phyloP scores from a whole-genome alignment of 768 basidiomycete species.

The Lentinula detonsa region DNA sequence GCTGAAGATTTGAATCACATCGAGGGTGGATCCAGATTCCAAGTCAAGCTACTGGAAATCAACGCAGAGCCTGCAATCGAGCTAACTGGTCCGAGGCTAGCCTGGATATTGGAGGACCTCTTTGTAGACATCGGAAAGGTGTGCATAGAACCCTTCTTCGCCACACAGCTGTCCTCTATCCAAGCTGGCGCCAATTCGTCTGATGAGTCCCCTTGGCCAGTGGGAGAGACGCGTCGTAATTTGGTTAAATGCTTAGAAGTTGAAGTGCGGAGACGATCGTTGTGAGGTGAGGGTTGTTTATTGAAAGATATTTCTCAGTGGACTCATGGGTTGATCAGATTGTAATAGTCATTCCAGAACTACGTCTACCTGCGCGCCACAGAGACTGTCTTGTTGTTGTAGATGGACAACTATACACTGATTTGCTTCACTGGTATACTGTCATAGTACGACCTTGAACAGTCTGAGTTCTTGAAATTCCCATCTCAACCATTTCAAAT shows the following conservation, averaged over 20 bases:
- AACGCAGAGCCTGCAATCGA: conserved; percentile 97
- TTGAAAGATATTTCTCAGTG: too few species aligned
- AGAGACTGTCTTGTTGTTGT: too few species aligned
- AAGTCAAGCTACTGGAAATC: conserved; percentile 79
- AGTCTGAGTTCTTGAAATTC: too few species aligned
- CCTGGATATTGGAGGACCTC: conserved; percentile 76
- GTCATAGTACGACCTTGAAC: too few species aligned
- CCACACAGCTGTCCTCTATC: conserved; percentile 4
- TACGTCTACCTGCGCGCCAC: too few species aligned
- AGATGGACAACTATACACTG: too few species aligned
- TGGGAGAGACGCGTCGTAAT: conserved; percentile 47
- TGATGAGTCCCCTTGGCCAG: conserved; percentile 29
- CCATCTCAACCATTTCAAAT: too few species aligned
- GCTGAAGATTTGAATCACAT: conserved; percentile 28
- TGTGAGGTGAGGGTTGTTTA: background rate
- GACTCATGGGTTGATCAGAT: too few species aligned
- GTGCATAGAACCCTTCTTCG: conserved; percentile 67
- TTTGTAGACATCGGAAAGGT: conserved; percentile 66
- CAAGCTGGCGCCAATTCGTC: background rate
- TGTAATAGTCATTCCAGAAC: too few species aligned
- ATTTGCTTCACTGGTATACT: too few species aligned
- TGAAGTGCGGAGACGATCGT: background rate
- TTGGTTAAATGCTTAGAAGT: conserved; percentile 64
- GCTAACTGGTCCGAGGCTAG: conserved; percentile 78
- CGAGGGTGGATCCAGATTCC: conserved; percentile 23